These are phyloP conservation scores for Aspergillus persii DNA, from an alignment of 2,329 filamentous ascomycete species.

Conservation along the genomic window DNA sequence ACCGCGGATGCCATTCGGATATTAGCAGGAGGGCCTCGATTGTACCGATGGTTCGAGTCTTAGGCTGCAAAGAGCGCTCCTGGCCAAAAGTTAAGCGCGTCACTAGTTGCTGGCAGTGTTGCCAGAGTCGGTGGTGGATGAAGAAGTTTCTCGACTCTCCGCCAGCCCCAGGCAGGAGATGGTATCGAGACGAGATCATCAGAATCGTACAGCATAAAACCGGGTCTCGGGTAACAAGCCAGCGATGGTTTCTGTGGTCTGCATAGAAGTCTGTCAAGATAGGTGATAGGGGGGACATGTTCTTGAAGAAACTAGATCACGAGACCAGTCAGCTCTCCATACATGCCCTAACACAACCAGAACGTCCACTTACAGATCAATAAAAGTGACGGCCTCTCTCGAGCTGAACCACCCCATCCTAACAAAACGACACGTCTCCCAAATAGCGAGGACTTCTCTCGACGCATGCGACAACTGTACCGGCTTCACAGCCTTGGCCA, in stretches of 20 bases:
- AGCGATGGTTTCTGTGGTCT: conserved; percentile 48
- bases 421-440: conserved; percentile 53
- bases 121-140: conserved; percentile 55
- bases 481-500: conserved; percentile 23
- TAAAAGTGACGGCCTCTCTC: conserved; percentile 52
- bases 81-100: conserved; percentile 55
- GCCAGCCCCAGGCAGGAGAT: conserved; percentile 42
- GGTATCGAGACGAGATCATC: conserved; percentile 56
- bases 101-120: conserved; percentile 54
- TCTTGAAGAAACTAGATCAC: conserved; percentile 46
- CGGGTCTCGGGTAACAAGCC: conserved; percentile 51
- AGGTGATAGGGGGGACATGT: conserved; percentile 52
- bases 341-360: too few species aligned
- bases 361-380: conserved; percentile 44
- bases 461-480: conserved; percentile 29
- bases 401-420: conserved; percentile 58
- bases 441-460: conserved; percentile 43
- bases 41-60: conserved; percentile 50
- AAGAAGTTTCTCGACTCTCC: conserved; percentile 52
- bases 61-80: conserved; percentile 52
- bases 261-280: conserved; percentile 52
- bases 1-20: conserved; percentile 58
- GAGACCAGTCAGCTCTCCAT: not conserved
- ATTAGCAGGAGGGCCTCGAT: conserved; percentile 55
- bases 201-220: conserved; percentile 54